Evolutionary conservation across 371 early-diverging fungal genomes (phyloP), one percentile per base, ranked within the genome.

Genomic region (Apophysomyces variabilis): DNA sequence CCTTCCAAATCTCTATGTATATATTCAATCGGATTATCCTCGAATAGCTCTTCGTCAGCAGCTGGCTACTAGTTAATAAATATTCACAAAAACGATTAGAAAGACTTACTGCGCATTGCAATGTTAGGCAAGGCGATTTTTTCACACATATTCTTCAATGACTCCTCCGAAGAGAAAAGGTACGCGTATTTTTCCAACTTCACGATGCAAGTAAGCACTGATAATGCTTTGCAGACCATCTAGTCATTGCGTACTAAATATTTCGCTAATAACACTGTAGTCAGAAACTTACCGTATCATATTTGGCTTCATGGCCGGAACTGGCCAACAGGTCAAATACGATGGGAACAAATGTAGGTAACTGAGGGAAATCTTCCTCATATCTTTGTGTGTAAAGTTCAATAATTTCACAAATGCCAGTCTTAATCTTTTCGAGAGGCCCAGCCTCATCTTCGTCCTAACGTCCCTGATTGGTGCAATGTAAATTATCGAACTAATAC

Each of bases 21-120:
- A 72, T 89, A 97, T 60, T 94, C 96, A 66, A 97, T 90, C 7
- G 97, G 96, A 57, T 97, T 97, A 71, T 98, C 98, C 71, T 97
- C 96, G 76, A 97, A 97, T 61, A 95, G 71, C 67, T 98, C 98
- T 78, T 93, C 94, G 70, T 99, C 99, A 8, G 87, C 77, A 62
- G 89, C 94, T 91, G 58, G 32, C 32, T 26, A 26, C 32, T 3
- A 26, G 32, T 26, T 26, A 18, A 67, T 18, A 21, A 58, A 38
- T 54, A 60, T 21, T 12, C 58, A 37, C 58, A 37, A 57, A 65
- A 18, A 36, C 0, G 18, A 3, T 38, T 11, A 6, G 45, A 16
- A 16, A 7, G 5, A 60, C 74, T 54, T 77, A 90, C 92, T 83
- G 72, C 96, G 84, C 66, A 97, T 77, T 7, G 82, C 80, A 79